Conservation (phyloP, 2,329 filamentous ascomycete genomes). For the Pezicula neosporulosa region DNA sequence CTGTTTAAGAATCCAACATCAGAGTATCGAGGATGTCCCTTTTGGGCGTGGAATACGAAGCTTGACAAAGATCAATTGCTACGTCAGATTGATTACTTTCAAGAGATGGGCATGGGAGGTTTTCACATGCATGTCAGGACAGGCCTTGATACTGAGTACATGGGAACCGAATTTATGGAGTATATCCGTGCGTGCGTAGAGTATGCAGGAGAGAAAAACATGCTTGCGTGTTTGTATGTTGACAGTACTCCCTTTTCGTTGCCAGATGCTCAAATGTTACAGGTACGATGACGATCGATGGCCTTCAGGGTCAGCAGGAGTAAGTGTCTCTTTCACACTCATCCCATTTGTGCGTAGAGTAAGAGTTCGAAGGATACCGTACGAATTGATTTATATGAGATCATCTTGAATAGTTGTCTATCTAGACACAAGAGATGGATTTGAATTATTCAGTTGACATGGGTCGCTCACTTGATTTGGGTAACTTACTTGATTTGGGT, state of each 20-base stretch:
- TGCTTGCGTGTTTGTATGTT: conserved; percentile 29
- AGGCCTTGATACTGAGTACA: conserved; percentile 30
- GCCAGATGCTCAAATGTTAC: background rate
- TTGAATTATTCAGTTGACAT: no score
- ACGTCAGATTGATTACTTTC: conserved; percentile 27
- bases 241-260: background rate
- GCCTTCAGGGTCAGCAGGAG: conserved; percentile 27
- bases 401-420: no score
- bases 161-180: conserved; percentile 30
- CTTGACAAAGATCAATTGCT: conserved; percentile 25
- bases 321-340: no score
- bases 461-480: no score
- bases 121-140: conserved; percentile 30
- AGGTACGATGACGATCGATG: conserved; percentile 30
- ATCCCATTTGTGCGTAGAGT: no score
- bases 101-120: conserved; percentile 30
- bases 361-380: no score
- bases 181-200: conserved; percentile 27
- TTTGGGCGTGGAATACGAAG: conserved; percentile 29
- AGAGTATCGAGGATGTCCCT: conserved; percentile 28
- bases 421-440: no score
- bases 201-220: conserved; percentile 25
- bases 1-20: conserved; percentile 27
- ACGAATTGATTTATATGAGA: no score
- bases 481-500: no score